Conservation (phyloP, 163 green algal genomes). For the Volvox carteri region DNA sequence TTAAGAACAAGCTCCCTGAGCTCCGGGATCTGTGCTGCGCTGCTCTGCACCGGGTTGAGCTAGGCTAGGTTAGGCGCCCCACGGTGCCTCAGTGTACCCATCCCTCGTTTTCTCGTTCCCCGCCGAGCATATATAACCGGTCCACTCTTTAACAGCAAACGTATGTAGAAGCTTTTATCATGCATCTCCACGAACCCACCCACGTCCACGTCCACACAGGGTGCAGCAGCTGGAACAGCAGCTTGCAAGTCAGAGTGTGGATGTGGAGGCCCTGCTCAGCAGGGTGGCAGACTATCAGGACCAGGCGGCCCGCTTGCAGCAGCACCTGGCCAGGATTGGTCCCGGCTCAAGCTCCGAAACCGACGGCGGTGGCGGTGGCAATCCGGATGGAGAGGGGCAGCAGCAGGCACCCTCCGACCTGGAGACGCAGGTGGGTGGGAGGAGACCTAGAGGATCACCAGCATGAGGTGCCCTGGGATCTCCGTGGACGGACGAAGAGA, state of each 20-base stretch:
- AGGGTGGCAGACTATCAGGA: neutral
- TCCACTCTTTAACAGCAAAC: neutral
- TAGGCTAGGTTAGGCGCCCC: too few relatives aligned
- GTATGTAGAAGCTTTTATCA: too few relatives aligned
- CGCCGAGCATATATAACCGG: too few relatives aligned
- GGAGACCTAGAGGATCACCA: too few relatives aligned
- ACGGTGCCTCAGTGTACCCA: too few relatives aligned
- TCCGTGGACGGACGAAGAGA: too few relatives aligned
- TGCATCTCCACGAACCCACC: neutral
- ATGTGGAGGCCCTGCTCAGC: neutral
- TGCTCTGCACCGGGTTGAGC: too few relatives aligned
- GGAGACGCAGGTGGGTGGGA: constrained; percentile 13
- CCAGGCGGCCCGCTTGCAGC: neutral
- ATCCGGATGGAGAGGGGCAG: neutral
- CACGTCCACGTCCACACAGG: neutral
- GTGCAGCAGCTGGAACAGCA: constrained; percentile 12
- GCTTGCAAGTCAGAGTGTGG: neutral
- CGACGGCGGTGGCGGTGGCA: neutral
- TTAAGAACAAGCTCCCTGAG: too few relatives aligned
- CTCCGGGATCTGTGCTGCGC: too few relatives aligned
- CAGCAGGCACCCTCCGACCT: neutral
- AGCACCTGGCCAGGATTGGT: too few relatives aligned
- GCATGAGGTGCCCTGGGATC: too few relatives aligned
- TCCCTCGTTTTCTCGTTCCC: too few relatives aligned
- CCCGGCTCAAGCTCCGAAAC: neutral